These are phyloP conservation scores for Teratosphaeriaceae sp. DNA, from an alignment of 2,329 filamentous ascomycete species.

Conservation along the genomic window DNA sequence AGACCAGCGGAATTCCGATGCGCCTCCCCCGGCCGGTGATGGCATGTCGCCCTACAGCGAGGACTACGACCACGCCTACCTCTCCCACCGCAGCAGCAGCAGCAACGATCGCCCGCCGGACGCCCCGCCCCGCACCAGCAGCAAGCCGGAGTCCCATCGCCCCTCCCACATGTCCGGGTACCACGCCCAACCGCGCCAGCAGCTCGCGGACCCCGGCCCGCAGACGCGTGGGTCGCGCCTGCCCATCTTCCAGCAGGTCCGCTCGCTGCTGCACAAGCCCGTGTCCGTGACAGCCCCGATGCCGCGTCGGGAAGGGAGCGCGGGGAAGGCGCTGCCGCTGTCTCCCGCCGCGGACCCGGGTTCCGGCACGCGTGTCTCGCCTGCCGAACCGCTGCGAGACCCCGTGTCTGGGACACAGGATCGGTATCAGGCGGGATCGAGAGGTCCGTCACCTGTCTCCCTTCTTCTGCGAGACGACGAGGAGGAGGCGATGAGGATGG, in stretches of 20 bases:
- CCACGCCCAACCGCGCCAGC: slow-evolving; percentile 17
- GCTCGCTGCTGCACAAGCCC: slow-evolving; percentile 27
- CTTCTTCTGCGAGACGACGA: no score
- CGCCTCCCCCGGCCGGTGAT: not conserved
- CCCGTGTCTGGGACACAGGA: no score
- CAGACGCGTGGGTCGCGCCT: slow-evolving; percentile 20
- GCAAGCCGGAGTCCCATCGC: slow-evolving; percentile 8
- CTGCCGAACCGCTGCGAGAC: no score
- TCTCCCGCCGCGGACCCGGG: slow-evolving; percentile 12
- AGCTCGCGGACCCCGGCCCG: slow-evolving; percentile 19
- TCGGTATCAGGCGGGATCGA: no score
- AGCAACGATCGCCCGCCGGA: no score
- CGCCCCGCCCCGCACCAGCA: slow-evolving; percentile 1
- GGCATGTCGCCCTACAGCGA: slow-evolving; percentile 23
- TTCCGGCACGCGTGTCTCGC: no score
- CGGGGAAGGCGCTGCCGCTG: slow-evolving; percentile 13
- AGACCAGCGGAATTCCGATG: not conserved
- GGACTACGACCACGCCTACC: slow-evolving; percentile 22
- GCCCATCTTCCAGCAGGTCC: slow-evolving; percentile 29
- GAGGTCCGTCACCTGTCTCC: no score
- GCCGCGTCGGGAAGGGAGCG: slow-evolving; percentile 17
- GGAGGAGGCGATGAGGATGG: slow-evolving; percentile 16
- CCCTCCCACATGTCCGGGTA: no score
- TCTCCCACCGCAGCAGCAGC: not conserved
- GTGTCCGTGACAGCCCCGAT: slow-evolving; percentile 12